These are phyloP conservation scores for Lodderomyces oxycetoniae DNA, from an alignment of 1,139 yeast species.

Conservation along the genomic window DNA sequence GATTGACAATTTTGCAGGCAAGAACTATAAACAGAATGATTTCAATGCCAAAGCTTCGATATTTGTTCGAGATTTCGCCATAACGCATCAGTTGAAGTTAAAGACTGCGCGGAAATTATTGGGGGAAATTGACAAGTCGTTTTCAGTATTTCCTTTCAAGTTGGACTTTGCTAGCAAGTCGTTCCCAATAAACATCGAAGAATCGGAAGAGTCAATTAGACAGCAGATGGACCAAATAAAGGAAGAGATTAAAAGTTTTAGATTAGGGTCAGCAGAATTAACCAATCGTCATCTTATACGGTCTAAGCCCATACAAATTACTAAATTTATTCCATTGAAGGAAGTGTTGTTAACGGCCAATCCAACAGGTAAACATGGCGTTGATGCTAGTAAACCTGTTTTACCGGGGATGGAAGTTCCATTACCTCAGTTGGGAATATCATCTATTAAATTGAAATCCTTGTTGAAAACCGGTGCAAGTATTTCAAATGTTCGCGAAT, in stretches of 20 bases:
- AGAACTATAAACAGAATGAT: slow-evolving; percentile 44
- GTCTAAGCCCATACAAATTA: slow-evolving; percentile 66
- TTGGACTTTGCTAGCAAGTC: slow-evolving; percentile 56
- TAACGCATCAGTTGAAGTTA: slow-evolving; percentile 70
- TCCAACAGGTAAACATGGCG: slow-evolving; percentile 60
- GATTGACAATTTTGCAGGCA: slow-evolving; percentile 59
- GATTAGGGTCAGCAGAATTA: slow-evolving; percentile 79
- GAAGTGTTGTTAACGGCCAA: slow-evolving; percentile 57
- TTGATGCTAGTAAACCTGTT: slow-evolving; percentile 60
- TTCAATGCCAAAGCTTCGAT: slow-evolving; percentile 66
- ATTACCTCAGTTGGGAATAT: slow-evolving; percentile 64
- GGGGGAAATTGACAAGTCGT: slow-evolving; percentile 61
- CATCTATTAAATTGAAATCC: slow-evolving; percentile 60
- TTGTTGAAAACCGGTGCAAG: slow-evolving; percentile 50
- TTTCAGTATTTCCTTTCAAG: slow-evolving; percentile 91
- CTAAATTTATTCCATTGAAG: slow-evolving; percentile 67
- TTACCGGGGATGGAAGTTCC: slow-evolving; percentile 73
- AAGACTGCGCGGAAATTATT: slow-evolving; percentile 70
- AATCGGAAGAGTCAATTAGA: slow-evolving; percentile 28
- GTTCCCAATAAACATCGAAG: slow-evolving; percentile 49
- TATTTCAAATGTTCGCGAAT: slow-evolving; percentile 68
- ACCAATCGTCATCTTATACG: slow-evolving; percentile 76
- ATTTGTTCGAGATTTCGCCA: slow-evolving; percentile 80
- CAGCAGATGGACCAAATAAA: slow-evolving; percentile 40
- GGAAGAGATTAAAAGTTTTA: slow-evolving; percentile 52